phyloP scores from a whole-genome alignment of 768 basidiomycete genomes.

The Termitomyces sp. region DNA sequence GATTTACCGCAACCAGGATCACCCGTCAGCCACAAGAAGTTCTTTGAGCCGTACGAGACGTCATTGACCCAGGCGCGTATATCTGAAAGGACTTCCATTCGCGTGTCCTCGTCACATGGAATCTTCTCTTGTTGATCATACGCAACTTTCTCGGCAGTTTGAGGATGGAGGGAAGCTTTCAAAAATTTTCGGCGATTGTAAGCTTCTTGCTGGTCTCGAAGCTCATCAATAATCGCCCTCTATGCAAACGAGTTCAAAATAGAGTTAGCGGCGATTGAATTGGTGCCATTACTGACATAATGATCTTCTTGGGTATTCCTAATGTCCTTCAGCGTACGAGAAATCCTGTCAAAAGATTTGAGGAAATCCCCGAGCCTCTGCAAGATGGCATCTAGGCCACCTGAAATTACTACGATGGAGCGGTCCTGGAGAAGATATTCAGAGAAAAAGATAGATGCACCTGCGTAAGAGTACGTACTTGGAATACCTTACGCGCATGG shows the following conservation, averaged over 20 bases:
- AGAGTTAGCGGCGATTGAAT: background rate
- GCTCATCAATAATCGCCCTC: background rate
- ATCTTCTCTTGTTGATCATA: slow-evolving; percentile 3
- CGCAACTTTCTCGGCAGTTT: background rate
- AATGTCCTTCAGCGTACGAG: background rate
- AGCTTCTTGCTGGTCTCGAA: background rate
- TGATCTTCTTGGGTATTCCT: slow-evolving; percentile 3
- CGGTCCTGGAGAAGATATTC: slow-evolving; percentile 7
- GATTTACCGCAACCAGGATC: slow-evolving; percentile 10
- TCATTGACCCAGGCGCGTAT: slow-evolving; percentile 4
- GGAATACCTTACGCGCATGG: slow-evolving; percentile 6
- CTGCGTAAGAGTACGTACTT: background rate
- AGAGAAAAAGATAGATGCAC: background rate
- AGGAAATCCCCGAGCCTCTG: background rate
- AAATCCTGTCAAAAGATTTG: background rate
- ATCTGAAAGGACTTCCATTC: background rate
- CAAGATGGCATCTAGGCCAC: slow-evolving; percentile 8
- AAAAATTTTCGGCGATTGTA: background rate
- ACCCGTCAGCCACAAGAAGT: slow-evolving; percentile 9
- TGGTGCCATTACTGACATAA: background rate
- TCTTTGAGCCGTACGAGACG: background rate
- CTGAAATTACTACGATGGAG: slow-evolving; percentile 8
- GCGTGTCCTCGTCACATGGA: slow-evolving; percentile 6
- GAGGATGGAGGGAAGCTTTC: background rate
- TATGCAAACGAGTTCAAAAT: background rate